Evolutionary conservation across 106 monocot species (phyloP).

Genomic region (Alisma plantagoaquatica): DNA sequence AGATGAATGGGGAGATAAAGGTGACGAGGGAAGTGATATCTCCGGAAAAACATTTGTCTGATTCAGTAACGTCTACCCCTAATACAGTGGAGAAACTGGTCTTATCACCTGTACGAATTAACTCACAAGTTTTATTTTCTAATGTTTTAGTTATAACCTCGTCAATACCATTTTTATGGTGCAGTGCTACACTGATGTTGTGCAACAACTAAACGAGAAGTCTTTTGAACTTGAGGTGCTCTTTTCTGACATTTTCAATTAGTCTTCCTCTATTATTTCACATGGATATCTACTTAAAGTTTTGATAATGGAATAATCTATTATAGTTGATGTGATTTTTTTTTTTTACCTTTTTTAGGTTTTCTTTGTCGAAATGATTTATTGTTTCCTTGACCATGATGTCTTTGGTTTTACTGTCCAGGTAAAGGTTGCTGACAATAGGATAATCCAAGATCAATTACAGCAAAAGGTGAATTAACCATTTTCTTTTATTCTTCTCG

Average conservation of each 20-base stretch:
- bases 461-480: slow-evolving; percentile 41
- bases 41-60: slow-evolving; percentile 55
- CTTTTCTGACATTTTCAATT: not conserved
- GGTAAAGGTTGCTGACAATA: slow-evolving; percentile 90
- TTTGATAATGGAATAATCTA: not conserved
- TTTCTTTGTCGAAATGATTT: too few species aligned
- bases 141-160: not conserved
- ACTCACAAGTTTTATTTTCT: slow-evolving; percentile 1
- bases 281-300: too few species aligned
- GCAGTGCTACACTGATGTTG: slow-evolving; percentile 56
- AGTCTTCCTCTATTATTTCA: not conserved
- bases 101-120: slow-evolving; percentile 29
- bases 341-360: too few species aligned
- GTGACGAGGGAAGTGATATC: slow-evolving; percentile 55
- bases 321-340: not conserved
- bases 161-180: slow-evolving; percentile 1
- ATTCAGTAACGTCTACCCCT: slow-evolving; percentile 30
- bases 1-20: slow-evolving; percentile 55
- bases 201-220: slow-evolving; percentile 45
- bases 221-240: slow-evolving; percentile 82
- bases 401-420: too few species aligned
- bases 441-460: slow-evolving; percentile 80
- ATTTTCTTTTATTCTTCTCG: too few species aligned
- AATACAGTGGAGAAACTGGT: slow-evolving; percentile 29
- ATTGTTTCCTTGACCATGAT: too few species aligned